These are phyloP conservation scores for Penicillium sp. DNA, from an alignment of 2,329 filamentous ascomycete genomes.

Conservation along the genomic window DNA sequence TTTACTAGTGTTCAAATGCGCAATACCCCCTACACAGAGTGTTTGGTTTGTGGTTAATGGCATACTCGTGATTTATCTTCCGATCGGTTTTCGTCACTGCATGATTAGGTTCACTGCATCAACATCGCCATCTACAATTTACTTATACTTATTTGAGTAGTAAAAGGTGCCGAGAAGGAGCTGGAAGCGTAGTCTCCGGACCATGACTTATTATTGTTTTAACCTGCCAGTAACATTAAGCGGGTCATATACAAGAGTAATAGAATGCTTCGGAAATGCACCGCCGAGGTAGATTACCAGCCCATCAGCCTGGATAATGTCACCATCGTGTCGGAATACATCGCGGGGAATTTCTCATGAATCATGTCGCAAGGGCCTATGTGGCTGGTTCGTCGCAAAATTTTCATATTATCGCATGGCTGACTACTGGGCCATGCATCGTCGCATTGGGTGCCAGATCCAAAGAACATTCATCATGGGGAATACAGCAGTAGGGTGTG, in stretches of 20 bases:
- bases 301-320: constrained; percentile 13
- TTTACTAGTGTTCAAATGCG: background rate
- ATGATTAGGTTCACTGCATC: background rate
- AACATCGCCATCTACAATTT: background rate
- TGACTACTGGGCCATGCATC: background rate
- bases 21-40: background rate
- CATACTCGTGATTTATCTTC: background rate
- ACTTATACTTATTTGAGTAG: background rate
- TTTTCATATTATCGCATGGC: background rate
- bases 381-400: constrained; percentile 5
- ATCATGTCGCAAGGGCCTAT: constrained; percentile 12
- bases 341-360: background rate
- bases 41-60: background rate
- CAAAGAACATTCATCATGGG: background rate
- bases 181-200: background rate
- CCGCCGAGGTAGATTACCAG: constrained; percentile 13
- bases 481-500: background rate
- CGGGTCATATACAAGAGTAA: constrained; percentile 5
- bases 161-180: background rate
- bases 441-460: constrained; percentile 15
- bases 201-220: background rate
- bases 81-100: background rate
- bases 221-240: background rate
- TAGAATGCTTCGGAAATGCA: constrained; percentile 6
- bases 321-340: background rate